A percentile compares a stretch with the other conserved stretches of the same genome.
Conservation (phyloP, 805 yeast species). For the Wickerhamiella australiensis region DNA sequence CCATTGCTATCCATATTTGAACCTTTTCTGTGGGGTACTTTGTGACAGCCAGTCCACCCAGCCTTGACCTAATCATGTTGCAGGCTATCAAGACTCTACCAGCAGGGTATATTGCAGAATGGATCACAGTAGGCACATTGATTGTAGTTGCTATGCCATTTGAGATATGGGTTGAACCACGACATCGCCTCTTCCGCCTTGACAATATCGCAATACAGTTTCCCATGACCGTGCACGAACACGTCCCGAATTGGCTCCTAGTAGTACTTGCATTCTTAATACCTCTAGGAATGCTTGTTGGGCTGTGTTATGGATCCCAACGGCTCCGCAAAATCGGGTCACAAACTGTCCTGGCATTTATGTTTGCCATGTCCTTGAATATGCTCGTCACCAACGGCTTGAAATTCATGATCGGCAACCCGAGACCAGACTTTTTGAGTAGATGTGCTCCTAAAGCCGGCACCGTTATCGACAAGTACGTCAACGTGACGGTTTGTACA, state of each 20-base stretch:
- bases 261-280: conserved; percentile 29
- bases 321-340: conserved; percentile 30
- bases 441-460: conserved; percentile 60
- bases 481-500: conserved; percentile 30
- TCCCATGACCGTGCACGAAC: conserved; percentile 65
- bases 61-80: neutral
- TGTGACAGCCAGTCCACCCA: neutral
- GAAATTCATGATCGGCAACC: conserved; percentile 79
- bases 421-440: conserved; percentile 83
- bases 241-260: conserved; percentile 48
- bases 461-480: conserved; percentile 36
- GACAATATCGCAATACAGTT: conserved; percentile 69
- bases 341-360: conserved; percentile 54
- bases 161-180: conserved; percentile 36
- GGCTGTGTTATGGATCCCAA: conserved; percentile 12
- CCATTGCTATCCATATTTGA: too few species aligned
- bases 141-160: conserved; percentile 17
- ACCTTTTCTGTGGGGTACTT: neutral
- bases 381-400: conserved; percentile 56
- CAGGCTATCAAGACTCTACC: neutral
- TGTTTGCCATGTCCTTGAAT: conserved; percentile 46
- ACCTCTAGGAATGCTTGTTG: conserved; percentile 24
- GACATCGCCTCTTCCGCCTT: conserved; percentile 63
- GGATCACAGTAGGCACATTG: conserved; percentile 11
- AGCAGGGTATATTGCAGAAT: neutral